Base-by-base conservation (phyloP, 2,329 filamentous ascomycete genomes). In the Rasamsonia emersonii region DNA sequence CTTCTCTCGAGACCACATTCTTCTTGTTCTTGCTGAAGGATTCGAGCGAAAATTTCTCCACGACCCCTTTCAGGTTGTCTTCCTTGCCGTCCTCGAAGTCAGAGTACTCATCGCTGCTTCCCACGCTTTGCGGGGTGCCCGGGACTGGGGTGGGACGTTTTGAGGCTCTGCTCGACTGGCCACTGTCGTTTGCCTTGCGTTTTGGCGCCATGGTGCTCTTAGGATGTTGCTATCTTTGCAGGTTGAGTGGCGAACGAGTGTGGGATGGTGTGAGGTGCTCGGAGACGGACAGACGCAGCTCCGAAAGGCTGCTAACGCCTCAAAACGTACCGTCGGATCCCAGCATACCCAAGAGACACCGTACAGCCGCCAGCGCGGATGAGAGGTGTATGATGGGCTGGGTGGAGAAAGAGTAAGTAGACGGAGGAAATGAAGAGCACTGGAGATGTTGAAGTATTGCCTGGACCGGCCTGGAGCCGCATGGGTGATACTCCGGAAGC, bases 181-280 rank as follows among this genome's bases (percentile, higher is more conserved):
- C 45, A 53, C 40, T 40, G 28, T 47, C 45, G n/a, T 54, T 47
- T n/a, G 59, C 60, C 46, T 67, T 67, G 31, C 63, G 65, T 30
- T 86, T 86, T 11, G 71, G 67, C 41, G 80, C 73, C 81, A 86
- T 85, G 36, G 33, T 43, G 25, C 24, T 28, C 19, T 21, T 11
- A 42, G 34, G 31, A 14, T 18, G 29, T 32, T 18, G 21, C 24
- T 23, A n/a, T n/a, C 29, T 86, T 86, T n/a, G n/a, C n/a, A n/a
- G n/a, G n/a, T n/a, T n/a, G n/a, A n/a, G n/a, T n/a, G n/a, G n/a
- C n/a, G n/a, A 23, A 25, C n/a, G 23, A 24, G 28, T 30, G 11
- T 16, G 18, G 24, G 26, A 32, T 9, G 20, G n/a, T 4, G 27
- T 32, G 18, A 19, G 24, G 19, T 15, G 26, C 28, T 34, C 20